Base-by-base conservation (phyloP, 2,329 filamentous ascomycete genomes). In the Hymenoscyphus linearis region DNA sequence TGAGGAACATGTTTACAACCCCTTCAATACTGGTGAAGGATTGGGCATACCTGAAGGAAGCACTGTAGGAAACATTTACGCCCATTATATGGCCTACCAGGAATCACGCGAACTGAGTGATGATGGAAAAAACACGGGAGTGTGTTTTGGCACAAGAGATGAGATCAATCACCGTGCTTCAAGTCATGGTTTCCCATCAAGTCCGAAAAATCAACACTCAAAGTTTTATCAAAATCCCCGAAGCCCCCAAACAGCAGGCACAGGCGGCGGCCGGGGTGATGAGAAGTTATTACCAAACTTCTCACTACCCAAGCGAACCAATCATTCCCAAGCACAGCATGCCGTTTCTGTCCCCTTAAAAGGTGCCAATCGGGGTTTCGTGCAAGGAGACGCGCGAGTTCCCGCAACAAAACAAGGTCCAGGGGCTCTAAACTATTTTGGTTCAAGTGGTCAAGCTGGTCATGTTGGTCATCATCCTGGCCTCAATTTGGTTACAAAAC, bases 31-130 rank as follows among this genome's bases (percentile, higher is more conserved):
- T 27, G 36, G 37, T 7, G 52, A 55, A 13, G 25, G 27, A 6
- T 57, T 54, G n/a, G 55, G 62, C 34, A 36, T 62, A 31, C 65
- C 36, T 26, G 67, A 69, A 35, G 64, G 66, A 36, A 71, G 69
- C 34, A 72, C 70, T 4, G 61, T 72, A 50, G 68, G 66, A 5
- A 69, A 71, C 16, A 70, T 71, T 4, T 67, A 68, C 55, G 62
- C 57, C n/a, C 65, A 68, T 12, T 71, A 71, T 44, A 52, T 65
- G 34, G 60, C 47, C 18, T 61, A 50, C 12, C 62, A 62, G 18
- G 60, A 57, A 25, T 34, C 57, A 12, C 10, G 10, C 10, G 57
- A 58, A 37, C 22, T 44, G 12, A 59, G 56, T n/a, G 53, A 62
- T 26, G 55, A 58, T 35, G 44, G 36, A 31, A 34, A 26, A 47